Evolutionary conservation across 129 eudicot species (phyloP).

Genomic region (Rutidosis leptorrhynchoides): DNA sequence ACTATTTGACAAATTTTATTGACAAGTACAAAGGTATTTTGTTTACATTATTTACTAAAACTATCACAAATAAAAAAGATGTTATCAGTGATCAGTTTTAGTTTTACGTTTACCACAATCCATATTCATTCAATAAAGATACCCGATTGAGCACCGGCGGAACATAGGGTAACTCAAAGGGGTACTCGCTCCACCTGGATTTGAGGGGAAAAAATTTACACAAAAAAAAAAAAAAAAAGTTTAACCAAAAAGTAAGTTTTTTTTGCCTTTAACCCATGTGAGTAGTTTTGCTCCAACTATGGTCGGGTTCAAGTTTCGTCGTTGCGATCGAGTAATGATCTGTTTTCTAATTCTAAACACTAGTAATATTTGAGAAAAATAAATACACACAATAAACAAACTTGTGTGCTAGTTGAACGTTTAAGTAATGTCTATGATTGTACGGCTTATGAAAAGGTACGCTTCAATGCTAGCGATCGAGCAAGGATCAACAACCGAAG

Average conservation of each 20-base stretch:
- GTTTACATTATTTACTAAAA: too few species aligned
- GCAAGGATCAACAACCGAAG: slow-evolving; percentile 71
- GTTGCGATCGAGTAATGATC: neutral
- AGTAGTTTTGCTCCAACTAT: too few species aligned
- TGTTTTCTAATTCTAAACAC: neutral
- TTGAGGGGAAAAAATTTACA: too few species aligned
- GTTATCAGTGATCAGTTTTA: neutral
- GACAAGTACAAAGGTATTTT: too few species aligned
- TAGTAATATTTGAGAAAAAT: neutral
- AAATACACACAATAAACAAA: neutral
- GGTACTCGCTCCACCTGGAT: too few species aligned
- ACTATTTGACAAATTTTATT: too few species aligned
- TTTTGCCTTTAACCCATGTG: too few species aligned
- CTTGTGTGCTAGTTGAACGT: neutral
- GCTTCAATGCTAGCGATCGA: slow-evolving; percentile 94
- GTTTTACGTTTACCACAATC: neutral
- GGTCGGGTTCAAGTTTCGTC: too few species aligned
- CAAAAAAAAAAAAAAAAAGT: too few species aligned
- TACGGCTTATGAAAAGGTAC: slow-evolving; percentile 43
- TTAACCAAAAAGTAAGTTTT: too few species aligned
- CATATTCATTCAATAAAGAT: neutral
- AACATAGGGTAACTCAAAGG: too few species aligned
- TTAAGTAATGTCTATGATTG: neutral
- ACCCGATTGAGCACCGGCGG: neutral
- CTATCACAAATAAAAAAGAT: neutral